A percentile compares a stretch with the other conserved stretches of the same genome.
Conservation (phyloP, 495 filamentous ascomycete species). For the Podospora sp. region DNA sequence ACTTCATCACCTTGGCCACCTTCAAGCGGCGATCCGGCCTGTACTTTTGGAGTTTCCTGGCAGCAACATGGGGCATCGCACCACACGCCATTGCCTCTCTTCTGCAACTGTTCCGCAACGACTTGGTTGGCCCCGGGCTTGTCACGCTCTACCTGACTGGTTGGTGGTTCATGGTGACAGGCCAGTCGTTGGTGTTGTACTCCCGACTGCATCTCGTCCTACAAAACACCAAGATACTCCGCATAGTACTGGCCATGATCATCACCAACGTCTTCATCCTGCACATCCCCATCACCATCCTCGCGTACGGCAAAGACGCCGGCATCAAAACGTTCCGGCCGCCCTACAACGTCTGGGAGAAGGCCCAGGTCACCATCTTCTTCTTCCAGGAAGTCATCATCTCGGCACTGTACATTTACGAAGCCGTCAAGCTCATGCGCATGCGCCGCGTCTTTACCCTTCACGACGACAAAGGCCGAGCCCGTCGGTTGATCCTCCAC, state of each 20-base stretch:
- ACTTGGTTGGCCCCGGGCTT: no score
- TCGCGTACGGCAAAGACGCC: conserved; percentile 53
- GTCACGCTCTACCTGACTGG: conserved; percentile 50
- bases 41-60: conserved; percentile 50
- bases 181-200: conserved; percentile 67
- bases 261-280: conserved; percentile 55
- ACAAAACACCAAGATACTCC: conserved; percentile 50
- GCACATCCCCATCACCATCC: conserved; percentile 55
- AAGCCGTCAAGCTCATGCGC: conserved; percentile 48
- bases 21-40: conserved; percentile 39
- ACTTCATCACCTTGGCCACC: conserved; percentile 47
- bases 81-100: conserved; percentile 60
- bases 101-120: conserved; percentile 9
- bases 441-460: conserved; percentile 24
- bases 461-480: conserved; percentile 7
- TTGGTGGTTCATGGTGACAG: conserved; percentile 67
- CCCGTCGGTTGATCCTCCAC: conserved; percentile 52
- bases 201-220: conserved; percentile 63
- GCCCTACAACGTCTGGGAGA: conserved; percentile 59
- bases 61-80: conserved; percentile 53
- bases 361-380: conserved; percentile 59
- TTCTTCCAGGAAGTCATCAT: conserved; percentile 60
- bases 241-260: conserved; percentile 60
- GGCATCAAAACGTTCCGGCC: conserved; percentile 37
- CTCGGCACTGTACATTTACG: conserved; percentile 60